Evolutionary conservation across 352 stramenopile species (phyloP), one percentile per base, ranked within the genome.

Genomic region (Pythium plurisporium): DNA sequence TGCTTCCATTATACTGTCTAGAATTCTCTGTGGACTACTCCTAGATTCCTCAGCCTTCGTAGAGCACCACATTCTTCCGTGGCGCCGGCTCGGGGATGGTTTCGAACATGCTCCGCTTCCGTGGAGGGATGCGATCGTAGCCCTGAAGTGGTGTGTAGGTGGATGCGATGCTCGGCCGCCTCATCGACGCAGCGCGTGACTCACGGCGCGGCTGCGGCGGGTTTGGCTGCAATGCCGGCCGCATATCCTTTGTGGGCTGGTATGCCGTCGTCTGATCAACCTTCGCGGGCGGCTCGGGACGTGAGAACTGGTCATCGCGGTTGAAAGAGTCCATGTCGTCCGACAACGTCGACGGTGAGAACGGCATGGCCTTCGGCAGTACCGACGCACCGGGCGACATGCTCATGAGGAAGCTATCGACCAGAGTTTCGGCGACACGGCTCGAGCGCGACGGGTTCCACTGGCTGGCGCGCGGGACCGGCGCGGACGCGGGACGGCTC

Each of bases 31-130:
- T n/a, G n/a, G n/a, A n/a, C n/a, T n/a, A n/a, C n/a, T n/a, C n/a
- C n/a, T n/a, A n/a, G n/a, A n/a, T n/a, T n/a, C n/a, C 22, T 51
- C 27, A 58, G 2, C 42, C 34, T 36, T 64, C 56, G 33, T 58
- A 64, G 10, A 64, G 56, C 40, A 64, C 48, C 29, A 64, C 42
- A 25, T 57, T 64, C 41, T 64, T 64, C 22, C 56, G 56, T 43
- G 56, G 56, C 9, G 41, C 31, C 15, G 56, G 56, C 25, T 64
- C 47, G 10, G 56, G 56, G 19, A 64, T 46, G 14, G 40, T n/a
- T 26, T 64, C 56, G 20, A 64, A 64, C 3, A 64, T 58, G 20
- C 56, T 64, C 5, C 48, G 56, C 40, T 64, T 64, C n/a, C 55
- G 45, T 9, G 34, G 44, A 7, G 55, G 55, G 29, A 23, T 22